Evolutionary conservation across 169 alveolate genomes (phyloP).

Genomic region (Perkinsus chesapeaki): DNA sequence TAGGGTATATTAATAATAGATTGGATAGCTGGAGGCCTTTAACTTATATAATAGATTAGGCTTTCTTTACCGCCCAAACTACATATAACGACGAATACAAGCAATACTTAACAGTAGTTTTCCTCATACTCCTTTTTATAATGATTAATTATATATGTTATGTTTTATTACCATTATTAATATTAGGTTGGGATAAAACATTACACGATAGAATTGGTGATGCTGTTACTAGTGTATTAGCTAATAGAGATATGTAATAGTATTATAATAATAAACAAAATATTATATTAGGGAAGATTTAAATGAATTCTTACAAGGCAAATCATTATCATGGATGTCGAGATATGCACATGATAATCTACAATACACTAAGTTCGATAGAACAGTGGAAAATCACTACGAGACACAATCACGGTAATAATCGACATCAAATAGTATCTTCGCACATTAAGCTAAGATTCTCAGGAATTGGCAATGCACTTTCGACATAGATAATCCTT

Average conservation of each 20-base stretch:
- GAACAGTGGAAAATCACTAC: not conserved
- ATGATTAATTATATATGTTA: not conserved
- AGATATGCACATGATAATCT: not conserved
- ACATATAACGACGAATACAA: not conserved
- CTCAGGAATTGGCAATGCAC: not conserved
- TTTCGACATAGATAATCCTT: not conserved
- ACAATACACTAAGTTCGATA: not conserved
- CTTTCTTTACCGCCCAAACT: slow-evolving; percentile 4
- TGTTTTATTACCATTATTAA: not conserved
- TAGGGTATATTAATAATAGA: not conserved
- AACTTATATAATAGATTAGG: not conserved
- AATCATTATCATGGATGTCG: not conserved
- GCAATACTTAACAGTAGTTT: not conserved
- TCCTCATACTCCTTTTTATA: not conserved
- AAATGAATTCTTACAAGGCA: not conserved
- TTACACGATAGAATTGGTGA: not conserved
- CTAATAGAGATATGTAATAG: not conserved
- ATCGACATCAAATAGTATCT: not conserved
- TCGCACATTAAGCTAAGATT: not conserved
- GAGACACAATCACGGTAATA: not conserved
- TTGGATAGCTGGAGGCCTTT: slow-evolving; percentile 1
- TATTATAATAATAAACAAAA: not conserved
- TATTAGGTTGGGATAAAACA: not conserved
- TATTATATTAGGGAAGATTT: not conserved
- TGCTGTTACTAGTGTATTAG: not conserved